These are phyloP conservation scores for Penicillium corylophilum DNA, from an alignment of 2,329 filamentous ascomycete species.

Conservation along the genomic window DNA sequence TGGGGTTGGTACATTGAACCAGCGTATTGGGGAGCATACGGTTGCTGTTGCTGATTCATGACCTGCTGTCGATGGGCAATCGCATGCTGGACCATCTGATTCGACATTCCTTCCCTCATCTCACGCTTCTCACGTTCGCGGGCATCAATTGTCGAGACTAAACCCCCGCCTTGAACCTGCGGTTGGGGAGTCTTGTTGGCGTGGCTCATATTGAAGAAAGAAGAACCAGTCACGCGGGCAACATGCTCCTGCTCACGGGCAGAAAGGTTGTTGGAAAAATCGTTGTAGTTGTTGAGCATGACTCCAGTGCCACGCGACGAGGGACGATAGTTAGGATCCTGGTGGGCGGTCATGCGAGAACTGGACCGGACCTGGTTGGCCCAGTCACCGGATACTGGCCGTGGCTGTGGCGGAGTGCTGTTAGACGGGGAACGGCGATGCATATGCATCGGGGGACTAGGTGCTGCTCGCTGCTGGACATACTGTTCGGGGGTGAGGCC, in stretches of 20 bases:
- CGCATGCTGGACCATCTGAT: conserved; percentile 69
- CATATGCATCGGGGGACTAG: conserved; percentile 55
- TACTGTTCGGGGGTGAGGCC: conserved; percentile 78
- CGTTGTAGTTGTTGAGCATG: conserved; percentile 50
- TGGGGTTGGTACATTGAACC: conserved; percentile 19
- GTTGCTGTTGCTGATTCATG: conserved; percentile 44
- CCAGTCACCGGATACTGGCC: conserved; percentile 43
- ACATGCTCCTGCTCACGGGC: conserved; percentile 86
- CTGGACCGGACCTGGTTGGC: conserved; percentile 31
- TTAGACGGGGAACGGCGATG: conserved; percentile 63
- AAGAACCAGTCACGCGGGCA: conserved; percentile 75
- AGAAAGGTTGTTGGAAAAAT: conserved; percentile 64
- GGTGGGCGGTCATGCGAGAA: conserved; percentile 33
- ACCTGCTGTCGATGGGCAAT: conserved; percentile 65
- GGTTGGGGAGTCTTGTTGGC: conserved; percentile 54
- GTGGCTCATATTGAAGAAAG: conserved; percentile 66
- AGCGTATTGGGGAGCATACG: conserved; percentile 14
- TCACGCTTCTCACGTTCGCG: conserved; percentile 75
- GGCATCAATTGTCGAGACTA: conserved; percentile 76
- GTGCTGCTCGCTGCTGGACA: conserved; percentile 72
- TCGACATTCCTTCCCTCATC: conserved; percentile 67
- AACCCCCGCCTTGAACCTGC: conserved; percentile 54
- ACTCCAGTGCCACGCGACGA: conserved; percentile 59
- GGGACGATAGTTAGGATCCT: conserved; percentile 27
- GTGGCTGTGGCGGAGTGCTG: conserved; percentile 39